phyloP scores from a whole-genome alignment of 805 yeast species.

The Vanderwaltozyma polyspora region DNA sequence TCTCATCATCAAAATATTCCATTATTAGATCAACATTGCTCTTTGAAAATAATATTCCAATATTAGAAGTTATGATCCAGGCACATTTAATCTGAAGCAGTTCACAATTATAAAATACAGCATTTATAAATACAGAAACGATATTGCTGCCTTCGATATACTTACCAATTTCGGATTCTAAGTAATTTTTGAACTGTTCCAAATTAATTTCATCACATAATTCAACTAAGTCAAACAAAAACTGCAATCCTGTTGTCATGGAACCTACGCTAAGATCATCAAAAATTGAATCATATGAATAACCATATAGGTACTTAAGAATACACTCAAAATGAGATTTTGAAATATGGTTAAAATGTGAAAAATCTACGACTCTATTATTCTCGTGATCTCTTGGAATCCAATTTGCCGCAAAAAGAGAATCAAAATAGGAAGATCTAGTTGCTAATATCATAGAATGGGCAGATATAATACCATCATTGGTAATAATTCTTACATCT shows the following conservation, averaged over 20 bases:
- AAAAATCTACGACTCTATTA: constrained; percentile 30
- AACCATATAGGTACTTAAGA: constrained; percentile 48
- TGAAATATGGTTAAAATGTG: constrained; percentile 33
- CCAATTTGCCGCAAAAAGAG: constrained; percentile 50
- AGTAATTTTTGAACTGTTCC: constrained; percentile 44
- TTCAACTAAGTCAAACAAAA: constrained; percentile 46
- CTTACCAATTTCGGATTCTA: constrained; percentile 51
- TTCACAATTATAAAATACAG: constrained; percentile 40
- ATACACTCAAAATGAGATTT: constrained; percentile 36
- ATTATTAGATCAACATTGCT: constrained; percentile 28
- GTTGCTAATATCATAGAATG: constrained; percentile 43
- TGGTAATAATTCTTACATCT: constrained; percentile 38
- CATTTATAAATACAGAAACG: constrained; percentile 40
- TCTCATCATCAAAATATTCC: constrained; percentile 13
- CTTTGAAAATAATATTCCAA: constrained; percentile 50
- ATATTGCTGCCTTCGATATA: constrained; percentile 52
- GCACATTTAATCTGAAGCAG: constrained; percentile 50
- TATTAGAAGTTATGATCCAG: constrained; percentile 57
- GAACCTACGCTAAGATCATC: constrained; percentile 10
- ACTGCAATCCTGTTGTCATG: constrained; percentile 8
- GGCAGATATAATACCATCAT: constrained; percentile 35
- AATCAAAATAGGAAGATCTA: constrained; percentile 54
- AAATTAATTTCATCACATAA: constrained; percentile 54
- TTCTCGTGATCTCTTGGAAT: constrained; percentile 5
- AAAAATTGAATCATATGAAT: constrained; percentile 10